Conservation (phyloP, 371 early-diverging fungal genomes). For the Smittium culicis region DNA sequence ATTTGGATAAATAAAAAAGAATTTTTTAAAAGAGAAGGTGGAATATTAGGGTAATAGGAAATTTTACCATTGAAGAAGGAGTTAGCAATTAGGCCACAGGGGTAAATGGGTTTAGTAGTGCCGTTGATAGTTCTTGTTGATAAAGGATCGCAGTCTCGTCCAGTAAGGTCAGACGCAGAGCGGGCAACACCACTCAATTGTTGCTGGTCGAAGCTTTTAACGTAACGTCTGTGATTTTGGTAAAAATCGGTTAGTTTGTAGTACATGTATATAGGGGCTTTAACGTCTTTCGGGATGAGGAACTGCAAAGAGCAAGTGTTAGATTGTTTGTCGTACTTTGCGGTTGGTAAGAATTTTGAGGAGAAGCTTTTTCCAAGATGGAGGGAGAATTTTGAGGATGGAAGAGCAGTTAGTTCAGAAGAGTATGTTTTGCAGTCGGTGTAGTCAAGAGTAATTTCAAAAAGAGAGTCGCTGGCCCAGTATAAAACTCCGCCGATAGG, state of each 20-base stretch:
- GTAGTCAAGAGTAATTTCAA: constrained; percentile 81
- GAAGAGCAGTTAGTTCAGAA: constrained; percentile 15
- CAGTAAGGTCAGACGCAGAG: constrained; percentile 23
- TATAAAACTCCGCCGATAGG: constrained; percentile 75
- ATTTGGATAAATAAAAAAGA: not conserved
- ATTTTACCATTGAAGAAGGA: constrained; percentile 70
- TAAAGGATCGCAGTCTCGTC: constrained; percentile 40
- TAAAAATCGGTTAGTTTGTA: constrained; percentile 93
- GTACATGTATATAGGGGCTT: constrained; percentile 76
- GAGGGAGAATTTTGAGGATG: constrained; percentile 23
- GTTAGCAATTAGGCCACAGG: constrained; percentile 98
- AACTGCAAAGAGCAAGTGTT: constrained; percentile 61
- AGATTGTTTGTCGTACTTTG: constrained; percentile 29
- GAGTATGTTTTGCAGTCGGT: constrained; percentile 49
- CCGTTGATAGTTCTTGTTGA: constrained; percentile 23
- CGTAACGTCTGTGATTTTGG: constrained; percentile 94
- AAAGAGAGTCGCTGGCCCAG: constrained; percentile 42
- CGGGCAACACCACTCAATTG: constrained; percentile 66
- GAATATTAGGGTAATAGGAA: not conserved
- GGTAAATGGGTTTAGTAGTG: constrained; percentile 52
- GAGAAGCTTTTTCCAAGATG: constrained; percentile 19
- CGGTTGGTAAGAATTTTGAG: constrained; percentile 17
- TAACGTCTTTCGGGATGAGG: constrained; percentile 46
- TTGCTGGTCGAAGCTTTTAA: constrained; percentile 68
- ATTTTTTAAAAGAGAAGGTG: too few relatives aligned